Percentiles rank a stretch among this genome's conserved stretches.
Conservation (phyloP, 345 rosid species). For the Garcia nutans region DNA sequence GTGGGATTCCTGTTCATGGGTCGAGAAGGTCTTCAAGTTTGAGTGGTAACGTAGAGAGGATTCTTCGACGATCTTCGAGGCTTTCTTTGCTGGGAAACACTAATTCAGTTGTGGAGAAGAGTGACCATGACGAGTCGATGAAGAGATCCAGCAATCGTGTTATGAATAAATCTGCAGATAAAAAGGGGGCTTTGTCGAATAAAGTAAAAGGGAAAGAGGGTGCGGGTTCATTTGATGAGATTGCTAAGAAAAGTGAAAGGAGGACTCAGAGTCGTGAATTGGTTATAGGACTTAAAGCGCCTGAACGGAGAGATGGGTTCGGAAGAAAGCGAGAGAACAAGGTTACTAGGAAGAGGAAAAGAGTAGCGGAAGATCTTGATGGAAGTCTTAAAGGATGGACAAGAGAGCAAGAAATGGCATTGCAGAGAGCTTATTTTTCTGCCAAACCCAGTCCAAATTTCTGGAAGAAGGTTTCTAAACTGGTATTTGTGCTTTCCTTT, state of each 20-base stretch:
- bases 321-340: neutral
- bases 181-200: neutral
- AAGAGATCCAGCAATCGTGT: neutral
- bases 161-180: neutral
- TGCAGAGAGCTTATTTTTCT: slow-evolving; percentile 72
- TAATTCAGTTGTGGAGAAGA: neutral
- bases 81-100: slow-evolving; percentile 15
- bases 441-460: slow-evolving; percentile 70
- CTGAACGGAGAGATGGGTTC: neutral
- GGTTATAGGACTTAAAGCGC: slow-evolving; percentile 12
- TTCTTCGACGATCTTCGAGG: slow-evolving; percentile 19
- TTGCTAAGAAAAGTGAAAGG: neutral
- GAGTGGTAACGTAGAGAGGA: neutral
- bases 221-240: neutral
- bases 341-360: slow-evolving; percentile 22
- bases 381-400: slow-evolving; percentile 53
- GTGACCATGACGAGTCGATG: neutral
- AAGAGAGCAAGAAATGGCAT: slow-evolving; percentile 58
- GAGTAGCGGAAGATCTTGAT: slow-evolving; percentile 1
- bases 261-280: neutral
- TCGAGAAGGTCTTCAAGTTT: neutral
- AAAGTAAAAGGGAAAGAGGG: slow-evolving; percentile 1
- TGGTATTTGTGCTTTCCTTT: slow-evolving; percentile 38
- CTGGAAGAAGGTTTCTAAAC: slow-evolving; percentile 77
- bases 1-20: neutral